Conservation (phyloP, 2,329 filamentous ascomycete genomes). For the Paraphoma sp. region DNA sequence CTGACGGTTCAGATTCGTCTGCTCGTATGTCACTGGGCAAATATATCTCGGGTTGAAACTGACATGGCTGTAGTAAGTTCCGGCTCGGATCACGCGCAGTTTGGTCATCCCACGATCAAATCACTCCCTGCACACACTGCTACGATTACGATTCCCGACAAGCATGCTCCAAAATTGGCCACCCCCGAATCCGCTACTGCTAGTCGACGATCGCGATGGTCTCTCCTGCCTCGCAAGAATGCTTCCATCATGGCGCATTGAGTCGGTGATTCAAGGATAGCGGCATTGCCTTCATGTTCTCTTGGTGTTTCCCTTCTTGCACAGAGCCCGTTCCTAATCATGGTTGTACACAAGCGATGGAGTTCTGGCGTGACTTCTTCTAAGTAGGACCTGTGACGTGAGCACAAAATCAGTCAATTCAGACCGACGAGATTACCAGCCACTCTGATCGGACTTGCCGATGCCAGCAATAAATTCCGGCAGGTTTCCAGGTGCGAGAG, state of each 20-base stretch:
- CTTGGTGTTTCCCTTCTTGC: not conserved
- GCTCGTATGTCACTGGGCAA: not conserved
- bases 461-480: no score
- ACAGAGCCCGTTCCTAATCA: not conserved
- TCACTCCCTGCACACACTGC: not conserved
- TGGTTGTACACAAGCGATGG: constrained; percentile 2
- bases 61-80: constrained; percentile 4
- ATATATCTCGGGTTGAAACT: not conserved
- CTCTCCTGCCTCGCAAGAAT: constrained; percentile 14
- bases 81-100: no score
- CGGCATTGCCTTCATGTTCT: not conserved
- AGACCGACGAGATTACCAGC: no score
- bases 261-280: not conserved
- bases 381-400: no score
- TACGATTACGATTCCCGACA: not conserved
- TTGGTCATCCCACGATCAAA: no score
- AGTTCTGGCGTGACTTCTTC: not conserved
- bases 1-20: not conserved
- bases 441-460: no score
- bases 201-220: constrained; percentile 9
- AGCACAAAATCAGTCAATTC: not conserved
- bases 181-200: no score
- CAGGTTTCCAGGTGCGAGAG: no score
- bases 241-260: constrained; percentile 15
- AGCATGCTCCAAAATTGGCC: not conserved